Percentiles rank a stretch among this genome's conserved stretches.
Evolutionary conservation across 2,329 filamentous ascomycete species (phyloP).

Genomic region (Pezizomycotina sp.): DNA sequence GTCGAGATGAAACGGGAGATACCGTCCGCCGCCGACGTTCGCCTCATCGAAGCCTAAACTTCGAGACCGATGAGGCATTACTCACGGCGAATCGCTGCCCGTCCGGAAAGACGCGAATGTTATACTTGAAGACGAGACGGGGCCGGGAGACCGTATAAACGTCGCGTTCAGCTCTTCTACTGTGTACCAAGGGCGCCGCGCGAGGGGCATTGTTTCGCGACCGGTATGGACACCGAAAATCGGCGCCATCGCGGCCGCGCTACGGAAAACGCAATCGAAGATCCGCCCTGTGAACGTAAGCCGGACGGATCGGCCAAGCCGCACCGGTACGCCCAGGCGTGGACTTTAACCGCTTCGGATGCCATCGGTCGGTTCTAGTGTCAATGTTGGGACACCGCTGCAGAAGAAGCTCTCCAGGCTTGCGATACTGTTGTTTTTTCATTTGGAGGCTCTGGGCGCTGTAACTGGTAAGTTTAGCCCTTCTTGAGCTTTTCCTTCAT

Average conservation of each 20-base stretch:
- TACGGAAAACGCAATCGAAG: slow-evolving; percentile 43
- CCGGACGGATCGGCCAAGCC: slow-evolving; percentile 36
- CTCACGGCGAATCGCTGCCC: slow-evolving; percentile 47
- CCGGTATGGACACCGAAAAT: slow-evolving; percentile 47
- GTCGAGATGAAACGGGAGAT: slow-evolving; percentile 39
- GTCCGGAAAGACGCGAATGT: slow-evolving; percentile 38
- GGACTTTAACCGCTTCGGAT: slow-evolving; percentile 38
- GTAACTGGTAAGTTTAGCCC: slow-evolving; percentile 32
- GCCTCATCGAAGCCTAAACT: slow-evolving; percentile 37
- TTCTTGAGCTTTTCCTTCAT: slow-evolving; percentile 20
- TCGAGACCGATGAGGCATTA: slow-evolving; percentile 44
- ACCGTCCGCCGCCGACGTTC: slow-evolving; percentile 38
- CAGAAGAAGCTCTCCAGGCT: slow-evolving; percentile 52
- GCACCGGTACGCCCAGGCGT: slow-evolving; percentile 36
- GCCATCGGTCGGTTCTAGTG: slow-evolving; percentile 47
- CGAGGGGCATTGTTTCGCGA: slow-evolving; percentile 42
- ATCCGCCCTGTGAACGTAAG: slow-evolving; percentile 38
- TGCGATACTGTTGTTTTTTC: slow-evolving; percentile 47
- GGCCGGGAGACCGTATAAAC: slow-evolving; percentile 45
- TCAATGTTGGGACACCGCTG: slow-evolving; percentile 52
- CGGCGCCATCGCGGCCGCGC: slow-evolving; percentile 45
- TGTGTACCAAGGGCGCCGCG: slow-evolving; percentile 47
- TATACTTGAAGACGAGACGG: slow-evolving; percentile 37
- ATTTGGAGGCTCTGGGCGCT: slow-evolving; percentile 44
- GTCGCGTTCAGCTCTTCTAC: slow-evolving; percentile 46